Evolutionary conservation across 768 basidiomycete species (phyloP), one percentile per base, ranked within the genome.

Genomic region (Termitomyces sp.): DNA sequence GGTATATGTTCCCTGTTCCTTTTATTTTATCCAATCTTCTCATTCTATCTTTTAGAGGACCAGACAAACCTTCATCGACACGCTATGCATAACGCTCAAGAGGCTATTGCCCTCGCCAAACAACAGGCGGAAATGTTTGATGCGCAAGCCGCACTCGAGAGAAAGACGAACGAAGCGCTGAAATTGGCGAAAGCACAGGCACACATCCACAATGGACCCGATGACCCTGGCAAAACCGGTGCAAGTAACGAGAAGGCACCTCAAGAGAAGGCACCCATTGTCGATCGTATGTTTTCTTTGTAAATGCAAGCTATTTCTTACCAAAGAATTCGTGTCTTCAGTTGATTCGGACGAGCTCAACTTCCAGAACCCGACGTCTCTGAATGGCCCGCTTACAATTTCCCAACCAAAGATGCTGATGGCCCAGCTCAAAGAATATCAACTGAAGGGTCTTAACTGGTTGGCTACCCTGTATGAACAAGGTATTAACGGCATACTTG

Each of bases 401-500:
- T 81, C 83, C 19, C 97, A 99, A 66, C 97, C 97, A 7, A 85
- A 85, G 70, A 96, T 98, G 91, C 77, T 99, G 59, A 93, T 94
- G 83, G 94, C 94, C 8, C 91, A 93, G 62, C 75, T 99, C 53
- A 99, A 99, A 72, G 97, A 99, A 70, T 99, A 98, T 68, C 97
- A 99, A 69, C 72, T 99, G 55, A 98, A 98, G 66, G 97, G 97
- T 60, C 79, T 99, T 34, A 98, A 97, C 61, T 99, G 97, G 97
- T 77, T 99, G 25, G 97, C 88, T 17, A 97, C 95, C 16, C 76
- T 99, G 21, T 99, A 98, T 66, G 97, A 98, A 68, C 96, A 98
- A 71, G 97, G 97, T 44, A 98, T 98, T 79, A 99, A 99, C 66
- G 97, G 97, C 47, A 99, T 99, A 64, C 81, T 99, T 21, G 97